Evolutionary conservation across 2,329 filamentous ascomycete species (phyloP).

Genomic region (Mariannaea sp.): DNA sequence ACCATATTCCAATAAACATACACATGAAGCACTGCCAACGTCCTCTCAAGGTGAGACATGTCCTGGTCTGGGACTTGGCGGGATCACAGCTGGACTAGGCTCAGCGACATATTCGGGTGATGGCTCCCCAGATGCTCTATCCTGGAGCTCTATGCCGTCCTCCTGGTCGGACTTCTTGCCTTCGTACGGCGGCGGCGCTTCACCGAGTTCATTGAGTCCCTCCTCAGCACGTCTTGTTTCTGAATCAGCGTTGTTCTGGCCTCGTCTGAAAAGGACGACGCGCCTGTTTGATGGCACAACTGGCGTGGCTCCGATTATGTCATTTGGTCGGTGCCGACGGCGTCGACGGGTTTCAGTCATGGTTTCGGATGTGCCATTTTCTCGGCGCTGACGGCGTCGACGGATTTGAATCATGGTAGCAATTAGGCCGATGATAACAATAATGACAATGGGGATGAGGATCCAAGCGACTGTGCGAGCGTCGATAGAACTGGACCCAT

Average conservation of each 20-base stretch:
- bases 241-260: conserved; percentile 29
- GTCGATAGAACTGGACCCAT: conserved; percentile 39
- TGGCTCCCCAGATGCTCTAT: conserved; percentile 34
- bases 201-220: conserved; percentile 66
- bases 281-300: conserved; percentile 28
- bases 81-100: conserved; percentile 30
- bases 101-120: conserved; percentile 40
- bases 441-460: conserved; percentile 54
- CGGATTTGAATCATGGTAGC: conserved; percentile 51
- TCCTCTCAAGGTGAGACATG: background rate
- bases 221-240: conserved; percentile 47
- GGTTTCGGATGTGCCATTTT: conserved; percentile 7
- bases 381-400: conserved; percentile 42
- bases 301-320: background rate
- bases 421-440: conserved; percentile 47
- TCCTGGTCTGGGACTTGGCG: conserved; percentile 27
- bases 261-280: conserved; percentile 10
- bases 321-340: conserved; percentile 32
- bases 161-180: conserved; percentile 37
- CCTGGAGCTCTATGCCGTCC: conserved; percentile 31
- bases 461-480: conserved; percentile 63
- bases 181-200: conserved; percentile 68
- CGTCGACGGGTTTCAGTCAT: conserved; percentile 50
- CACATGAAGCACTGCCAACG: no score
- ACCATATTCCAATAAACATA: no score